These are phyloP conservation scores for Ottelia alismoides DNA, from an alignment of 106 monocot species.

Conservation along the genomic window DNA sequence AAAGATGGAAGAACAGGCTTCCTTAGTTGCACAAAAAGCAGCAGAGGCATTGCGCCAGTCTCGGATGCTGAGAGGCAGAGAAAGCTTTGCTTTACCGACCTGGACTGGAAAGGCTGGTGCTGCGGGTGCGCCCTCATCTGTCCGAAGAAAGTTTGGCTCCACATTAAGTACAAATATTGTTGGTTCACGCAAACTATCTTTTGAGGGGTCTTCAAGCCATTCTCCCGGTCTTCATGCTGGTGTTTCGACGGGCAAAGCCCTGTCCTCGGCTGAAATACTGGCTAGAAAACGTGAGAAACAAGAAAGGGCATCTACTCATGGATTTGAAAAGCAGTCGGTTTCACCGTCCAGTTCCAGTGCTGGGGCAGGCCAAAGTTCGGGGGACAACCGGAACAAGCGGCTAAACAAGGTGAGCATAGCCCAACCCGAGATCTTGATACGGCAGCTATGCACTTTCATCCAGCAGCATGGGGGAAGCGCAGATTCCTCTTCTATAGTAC, in stretches of 20 bases:
- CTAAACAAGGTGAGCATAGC: constrained; percentile 11
- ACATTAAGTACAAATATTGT: constrained; percentile 29
- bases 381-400: not conserved
- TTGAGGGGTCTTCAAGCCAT: constrained; percentile 20
- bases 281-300: constrained; percentile 49
- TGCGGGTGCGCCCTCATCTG: constrained; percentile 69
- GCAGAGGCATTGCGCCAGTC: constrained; percentile 88
- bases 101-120: constrained; percentile 89
- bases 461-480: constrained; percentile 57
- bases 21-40: constrained; percentile 73
- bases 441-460: constrained; percentile 76
- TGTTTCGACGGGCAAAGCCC: constrained; percentile 34
- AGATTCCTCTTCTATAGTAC: constrained; percentile 51
- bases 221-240: constrained; percentile 33
- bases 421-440: constrained; percentile 82
- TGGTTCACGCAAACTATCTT: constrained; percentile 6
- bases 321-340: constrained; percentile 36
- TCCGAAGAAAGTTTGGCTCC: constrained; percentile 59
- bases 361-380: constrained; percentile 1
- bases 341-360: constrained; percentile 18
- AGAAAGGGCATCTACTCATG: constrained; percentile 47
- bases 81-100: constrained; percentile 72
- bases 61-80: constrained; percentile 53
- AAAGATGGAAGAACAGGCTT: constrained; percentile 71
- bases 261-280: constrained; percentile 68